Base-by-base conservation (phyloP, 129 eudicot species). In the Tanacetum coccineum region DNA sequence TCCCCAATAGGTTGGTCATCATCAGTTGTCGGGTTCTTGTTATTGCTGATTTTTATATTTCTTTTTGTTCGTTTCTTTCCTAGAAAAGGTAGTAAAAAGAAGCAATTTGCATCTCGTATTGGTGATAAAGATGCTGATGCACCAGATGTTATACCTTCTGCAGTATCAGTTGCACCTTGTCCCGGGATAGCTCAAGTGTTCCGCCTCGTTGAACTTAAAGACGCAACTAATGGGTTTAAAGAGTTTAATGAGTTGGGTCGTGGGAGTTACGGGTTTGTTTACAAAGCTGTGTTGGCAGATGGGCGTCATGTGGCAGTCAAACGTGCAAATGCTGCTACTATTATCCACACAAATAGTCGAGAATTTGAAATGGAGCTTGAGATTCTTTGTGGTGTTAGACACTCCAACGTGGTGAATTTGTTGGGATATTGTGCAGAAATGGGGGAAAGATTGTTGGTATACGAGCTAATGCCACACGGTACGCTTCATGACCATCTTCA, bases 201-300 rank as follows among this genome's bases (percentile, higher is more conserved):
- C 70, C 80, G 99, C 3, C 95, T 93, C 30, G 79, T 95, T 1
- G 99, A 93, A 40, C 84, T 93, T 12, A 93, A 93, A 72, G 99
- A 93, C 56, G 96, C 96, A 0, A 93, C 99, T 4, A 93, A 93
- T 32, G 99, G 99, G 11, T 93, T 93, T 82, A 93, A 93, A 56
- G 99, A 93, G 74, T 93, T 93, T 74, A 93, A 93, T 39, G 99
- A 89, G 81, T 92, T 93, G 14, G 99, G 99, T 0, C 67, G 99
- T 14, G 99, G 99, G 32, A 93, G 99, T 67, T 88, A 93, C 52
- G 99, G 99, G 18, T 93, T 93, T 59, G 99, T 93, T 26, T 93
- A 93, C 82, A 86, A 78, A 79, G 99, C 99, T 30, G 68, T 82
- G 59, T 84, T 93, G 14, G 65, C 95, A 0, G 96, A 93, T 62